Conservation (phyloP, 1,284 basidiomycete genomes). For the Macrocystidia cucumis region DNA sequence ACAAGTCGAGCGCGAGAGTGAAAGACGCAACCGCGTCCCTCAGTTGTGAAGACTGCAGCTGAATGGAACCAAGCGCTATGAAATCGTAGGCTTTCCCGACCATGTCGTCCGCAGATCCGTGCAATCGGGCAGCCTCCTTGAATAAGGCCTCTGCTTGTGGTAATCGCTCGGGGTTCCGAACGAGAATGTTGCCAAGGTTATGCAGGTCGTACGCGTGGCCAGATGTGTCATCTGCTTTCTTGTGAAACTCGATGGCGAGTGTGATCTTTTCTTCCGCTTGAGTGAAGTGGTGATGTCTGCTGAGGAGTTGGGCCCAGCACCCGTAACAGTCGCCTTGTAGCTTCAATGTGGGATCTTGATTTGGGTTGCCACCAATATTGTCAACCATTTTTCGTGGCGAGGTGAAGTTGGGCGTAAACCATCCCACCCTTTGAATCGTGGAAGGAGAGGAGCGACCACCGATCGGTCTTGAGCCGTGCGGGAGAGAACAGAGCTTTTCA, state of each 20-base stretch:
- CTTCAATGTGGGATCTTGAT: slow-evolving; percentile 7
- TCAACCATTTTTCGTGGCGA: neutral
- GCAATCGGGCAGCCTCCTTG: slow-evolving; percentile 11
- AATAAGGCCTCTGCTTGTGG: slow-evolving; percentile 12
- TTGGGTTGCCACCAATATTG: too few species aligned
- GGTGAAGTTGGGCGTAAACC: too few species aligned
- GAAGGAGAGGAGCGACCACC: too few species aligned
- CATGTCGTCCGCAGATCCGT: slow-evolving; percentile 11
- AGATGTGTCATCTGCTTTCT: slow-evolving; percentile 6
- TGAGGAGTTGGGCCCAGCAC: slow-evolving; percentile 18
- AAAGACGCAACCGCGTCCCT: slow-evolving; percentile 9
- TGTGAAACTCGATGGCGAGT: slow-evolving; percentile 5
- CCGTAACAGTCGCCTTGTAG: slow-evolving; percentile 18
- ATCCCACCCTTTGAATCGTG: too few species aligned
- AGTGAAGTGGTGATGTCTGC: slow-evolving; percentile 12
- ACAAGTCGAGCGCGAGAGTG: slow-evolving; percentile 8
- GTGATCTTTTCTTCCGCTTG: slow-evolving; percentile 9
- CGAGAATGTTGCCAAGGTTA: slow-evolving; percentile 10
- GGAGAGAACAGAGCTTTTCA: slow-evolving; percentile 10
- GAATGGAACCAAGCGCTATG: slow-evolving; percentile 14
- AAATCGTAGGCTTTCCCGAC: slow-evolving; percentile 16
- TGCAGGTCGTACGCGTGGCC: slow-evolving; percentile 14
- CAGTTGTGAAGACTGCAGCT: slow-evolving; percentile 11
- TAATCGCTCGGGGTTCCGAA: slow-evolving; percentile 3
- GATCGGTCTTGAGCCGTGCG: too few species aligned